phyloP scores from a whole-genome alignment of 129 eudicot species.

The Mikania micrantha region DNA sequence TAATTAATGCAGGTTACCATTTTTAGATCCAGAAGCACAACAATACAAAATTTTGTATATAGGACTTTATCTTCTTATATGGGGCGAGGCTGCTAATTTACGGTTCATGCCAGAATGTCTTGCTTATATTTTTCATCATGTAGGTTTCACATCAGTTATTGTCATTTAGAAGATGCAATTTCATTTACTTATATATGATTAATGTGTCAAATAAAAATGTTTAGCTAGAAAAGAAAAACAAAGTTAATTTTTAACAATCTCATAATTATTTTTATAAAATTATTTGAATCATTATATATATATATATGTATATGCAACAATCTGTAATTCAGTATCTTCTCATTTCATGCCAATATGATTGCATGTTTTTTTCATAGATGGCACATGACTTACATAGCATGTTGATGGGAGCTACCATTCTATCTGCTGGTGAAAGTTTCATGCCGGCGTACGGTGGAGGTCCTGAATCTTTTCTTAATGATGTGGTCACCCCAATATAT shows the following conservation, averaged over 20 bases:
- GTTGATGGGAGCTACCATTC: slow-evolving; percentile 68
- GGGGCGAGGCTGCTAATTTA: slow-evolving; percentile 99
- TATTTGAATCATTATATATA: not conserved
- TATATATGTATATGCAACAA: not conserved
- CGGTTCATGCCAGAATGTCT: slow-evolving; percentile 98
- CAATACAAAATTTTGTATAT: slow-evolving; percentile 77
- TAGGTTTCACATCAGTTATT: slow-evolving; percentile 31
- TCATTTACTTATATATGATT: not conserved
- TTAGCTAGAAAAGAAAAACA: not conserved
- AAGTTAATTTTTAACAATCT: not conserved
- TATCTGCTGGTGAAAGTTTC: slow-evolving; percentile 60
- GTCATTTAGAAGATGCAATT: not conserved
- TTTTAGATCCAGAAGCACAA: slow-evolving; percentile 80
- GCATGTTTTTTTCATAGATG: slow-evolving; percentile 46
- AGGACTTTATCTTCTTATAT: slow-evolving; percentile 91
- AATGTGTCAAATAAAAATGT: not conserved
- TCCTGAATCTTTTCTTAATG: slow-evolving; percentile 59
- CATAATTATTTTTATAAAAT: not conserved
- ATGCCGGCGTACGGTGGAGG: slow-evolving; percentile 77
- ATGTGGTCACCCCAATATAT: slow-evolving; percentile 70
- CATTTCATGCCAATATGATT: too few relatives aligned
- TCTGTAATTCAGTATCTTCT: too few relatives aligned
- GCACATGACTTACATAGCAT: slow-evolving; percentile 85
- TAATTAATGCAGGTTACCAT: slow-evolving; percentile 58
- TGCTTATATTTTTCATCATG: slow-evolving; percentile 95